These are phyloP conservation scores for Aspergillus cejpii DNA, from an alignment of 2,329 filamentous ascomycete species.

Conservation along the genomic window DNA sequence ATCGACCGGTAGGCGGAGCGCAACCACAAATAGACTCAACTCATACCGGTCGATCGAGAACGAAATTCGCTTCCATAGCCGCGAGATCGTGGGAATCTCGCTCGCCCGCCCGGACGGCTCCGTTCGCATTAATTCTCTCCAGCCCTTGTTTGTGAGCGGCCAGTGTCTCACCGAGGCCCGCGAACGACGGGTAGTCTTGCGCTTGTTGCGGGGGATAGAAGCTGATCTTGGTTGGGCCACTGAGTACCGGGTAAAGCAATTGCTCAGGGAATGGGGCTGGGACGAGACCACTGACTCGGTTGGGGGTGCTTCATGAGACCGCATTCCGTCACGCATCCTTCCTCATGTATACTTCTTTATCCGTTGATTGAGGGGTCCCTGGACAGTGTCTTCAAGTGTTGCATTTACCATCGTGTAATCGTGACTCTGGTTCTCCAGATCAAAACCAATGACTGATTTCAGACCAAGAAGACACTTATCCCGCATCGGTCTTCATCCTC, in stretches of 20 bases:
- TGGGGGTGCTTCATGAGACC: neutral
- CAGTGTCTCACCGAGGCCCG: slow-evolving; percentile 51
- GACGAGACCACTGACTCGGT: slow-evolving; percentile 13
- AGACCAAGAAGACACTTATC: too few species aligned
- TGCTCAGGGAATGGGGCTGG: slow-evolving; percentile 41
- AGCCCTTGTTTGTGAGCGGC: slow-evolving; percentile 57
- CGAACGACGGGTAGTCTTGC: slow-evolving; percentile 51
- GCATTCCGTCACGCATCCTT: too few species aligned
- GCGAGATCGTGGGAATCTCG: slow-evolving; percentile 57
- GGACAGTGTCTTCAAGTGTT: too few species aligned
- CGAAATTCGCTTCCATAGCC: slow-evolving; percentile 52
- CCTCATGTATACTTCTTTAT: too few species aligned
- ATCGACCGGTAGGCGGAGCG: slow-evolving; percentile 45
- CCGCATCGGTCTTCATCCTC: too few species aligned
- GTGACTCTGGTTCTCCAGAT: too few species aligned
- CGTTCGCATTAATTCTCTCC: slow-evolving; percentile 54
- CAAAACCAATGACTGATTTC: too few species aligned
- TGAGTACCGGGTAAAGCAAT: slow-evolving; percentile 52
- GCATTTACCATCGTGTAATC: too few species aligned
- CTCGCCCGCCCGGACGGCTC: slow-evolving; percentile 52
- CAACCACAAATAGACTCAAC: slow-evolving; percentile 49
- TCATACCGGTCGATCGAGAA: slow-evolving; percentile 54
- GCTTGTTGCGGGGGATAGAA: slow-evolving; percentile 54
- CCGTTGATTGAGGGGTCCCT: too few species aligned
- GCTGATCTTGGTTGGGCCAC: slow-evolving; percentile 60